A percentile compares a stretch with the other conserved stretches of the same genome.
Evolutionary conservation across 495 filamentous ascomycete genomes (phyloP).

Genomic region (Articulospora tetracladia): DNA sequence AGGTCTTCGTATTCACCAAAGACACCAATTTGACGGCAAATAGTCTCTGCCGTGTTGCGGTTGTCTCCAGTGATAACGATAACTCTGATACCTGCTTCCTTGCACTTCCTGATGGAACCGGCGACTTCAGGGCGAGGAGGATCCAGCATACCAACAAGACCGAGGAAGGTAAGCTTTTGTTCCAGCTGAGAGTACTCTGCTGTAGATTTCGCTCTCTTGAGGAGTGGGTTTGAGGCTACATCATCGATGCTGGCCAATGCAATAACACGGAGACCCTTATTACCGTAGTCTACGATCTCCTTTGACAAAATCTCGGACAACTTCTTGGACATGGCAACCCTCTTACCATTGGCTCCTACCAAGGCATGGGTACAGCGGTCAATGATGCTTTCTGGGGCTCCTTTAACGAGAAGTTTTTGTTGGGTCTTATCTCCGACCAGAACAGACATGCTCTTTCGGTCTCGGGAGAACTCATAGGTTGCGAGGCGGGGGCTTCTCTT

Average conservation of each 20-base stretch:
- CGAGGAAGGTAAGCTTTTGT: slow-evolving; percentile 89
- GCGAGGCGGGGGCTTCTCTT: slow-evolving; percentile 66
- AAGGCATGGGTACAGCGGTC: slow-evolving; percentile 83
- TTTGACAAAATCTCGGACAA: slow-evolving; percentile 64
- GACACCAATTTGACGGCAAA: slow-evolving; percentile 94
- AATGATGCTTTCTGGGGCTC: slow-evolving; percentile 89
- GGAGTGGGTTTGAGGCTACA: slow-evolving; percentile 62
- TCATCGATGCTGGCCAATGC: slow-evolving; percentile 80
- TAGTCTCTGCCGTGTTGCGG: slow-evolving; percentile 93
- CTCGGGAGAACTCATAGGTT: slow-evolving; percentile 96
- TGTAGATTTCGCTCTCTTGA: slow-evolving; percentile 73
- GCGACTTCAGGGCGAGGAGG: slow-evolving; percentile 94
- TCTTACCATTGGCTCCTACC: slow-evolving; percentile 70
- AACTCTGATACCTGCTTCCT: slow-evolving; percentile 89
- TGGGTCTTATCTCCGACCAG: slow-evolving; percentile 64
- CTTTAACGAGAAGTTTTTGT: slow-evolving; percentile 90
- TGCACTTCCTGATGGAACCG: slow-evolving; percentile 81
- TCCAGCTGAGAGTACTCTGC: slow-evolving; percentile 83
- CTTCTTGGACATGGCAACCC: slow-evolving; percentile 62
- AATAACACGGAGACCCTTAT: slow-evolving; percentile 90
- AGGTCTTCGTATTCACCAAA: slow-evolving; percentile 82
- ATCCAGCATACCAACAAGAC: slow-evolving; percentile 95
- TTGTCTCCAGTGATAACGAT: slow-evolving; percentile 99
- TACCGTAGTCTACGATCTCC: slow-evolving; percentile 85
- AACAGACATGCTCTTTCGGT: slow-evolving; percentile 99